Percentiles rank a stretch among this genome's conserved stretches.
phyloP scores from a whole-genome alignment of 345 rosid species.

The Viola odorata region DNA sequence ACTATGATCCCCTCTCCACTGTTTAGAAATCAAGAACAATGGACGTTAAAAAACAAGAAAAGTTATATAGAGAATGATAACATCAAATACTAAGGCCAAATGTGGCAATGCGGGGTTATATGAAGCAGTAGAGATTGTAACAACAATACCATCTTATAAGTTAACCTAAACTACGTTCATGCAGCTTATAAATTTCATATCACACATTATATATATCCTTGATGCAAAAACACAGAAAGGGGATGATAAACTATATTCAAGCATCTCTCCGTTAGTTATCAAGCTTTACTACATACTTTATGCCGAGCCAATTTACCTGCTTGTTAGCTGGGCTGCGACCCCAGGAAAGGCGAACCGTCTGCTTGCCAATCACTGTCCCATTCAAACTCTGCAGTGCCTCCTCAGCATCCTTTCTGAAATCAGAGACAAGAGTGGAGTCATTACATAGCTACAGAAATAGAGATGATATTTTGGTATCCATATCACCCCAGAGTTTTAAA shows the following conservation, averaged over 20 bases:
- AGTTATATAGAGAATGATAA: too few relatives aligned
- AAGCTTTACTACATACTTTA: not conserved
- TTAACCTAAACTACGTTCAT: too few relatives aligned
- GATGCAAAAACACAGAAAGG: too few relatives aligned
- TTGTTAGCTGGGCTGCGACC: constrained; percentile 79
- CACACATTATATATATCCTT: too few relatives aligned
- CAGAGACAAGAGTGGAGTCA: constrained; percentile 7
- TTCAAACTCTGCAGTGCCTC: constrained; percentile 71
- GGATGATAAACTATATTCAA: too few relatives aligned
- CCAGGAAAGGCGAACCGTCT: constrained; percentile 95
- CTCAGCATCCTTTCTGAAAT: constrained; percentile 78
- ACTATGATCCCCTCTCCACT: constrained; percentile 71
- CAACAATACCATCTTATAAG: too few relatives aligned
- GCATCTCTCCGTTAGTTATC: too few relatives aligned
- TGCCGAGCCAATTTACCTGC: constrained; percentile 45
- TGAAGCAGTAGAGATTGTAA: too few relatives aligned
- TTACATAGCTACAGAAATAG: constrained; percentile 4
- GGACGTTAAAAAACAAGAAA: too few relatives aligned
- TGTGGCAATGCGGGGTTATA: too few relatives aligned
- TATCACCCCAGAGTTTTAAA: not conserved
- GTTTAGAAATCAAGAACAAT: constrained; percentile 12
- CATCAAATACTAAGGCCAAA: too few relatives aligned
- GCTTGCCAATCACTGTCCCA: constrained; percentile 78
- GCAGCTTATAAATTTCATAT: too few relatives aligned
- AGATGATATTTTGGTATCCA: not conserved